Evolutionary conservation across 495 filamentous ascomycete genomes (phyloP).

Genomic region (Penicillium roqueforti): DNA sequence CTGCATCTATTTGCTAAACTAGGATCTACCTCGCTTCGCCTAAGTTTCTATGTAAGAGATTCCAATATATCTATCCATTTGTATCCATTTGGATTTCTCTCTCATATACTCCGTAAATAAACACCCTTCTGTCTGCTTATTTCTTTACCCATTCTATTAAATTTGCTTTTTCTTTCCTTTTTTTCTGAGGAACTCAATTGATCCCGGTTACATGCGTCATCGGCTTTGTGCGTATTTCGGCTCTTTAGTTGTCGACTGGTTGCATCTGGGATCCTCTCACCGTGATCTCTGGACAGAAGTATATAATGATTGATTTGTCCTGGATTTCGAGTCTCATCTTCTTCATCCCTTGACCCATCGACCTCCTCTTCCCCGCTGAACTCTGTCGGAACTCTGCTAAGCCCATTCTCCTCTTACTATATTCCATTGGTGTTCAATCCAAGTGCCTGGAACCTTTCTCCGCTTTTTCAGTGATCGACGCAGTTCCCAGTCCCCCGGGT

Average conservation of each 20-base stretch:
- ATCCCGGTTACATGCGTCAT: constrained; percentile 20
- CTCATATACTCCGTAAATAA: not conserved
- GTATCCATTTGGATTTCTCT: not conserved
- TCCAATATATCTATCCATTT: not conserved
- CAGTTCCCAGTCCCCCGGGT: constrained; percentile 23
- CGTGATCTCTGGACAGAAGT: constrained; percentile 8
- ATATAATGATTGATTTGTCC: constrained; percentile 20
- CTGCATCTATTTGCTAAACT: not conserved
- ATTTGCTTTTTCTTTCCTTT: not conserved
- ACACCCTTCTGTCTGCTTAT: not conserved
- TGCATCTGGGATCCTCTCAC: constrained; percentile 6
- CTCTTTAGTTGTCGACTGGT: constrained; percentile 13
- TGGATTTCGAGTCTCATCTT: not conserved
- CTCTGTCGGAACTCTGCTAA: not conserved
- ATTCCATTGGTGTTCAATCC: not conserved
- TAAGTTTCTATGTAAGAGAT: constrained; percentile 1
- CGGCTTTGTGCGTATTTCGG: constrained; percentile 16
- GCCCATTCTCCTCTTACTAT: not conserved
- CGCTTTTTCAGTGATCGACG: constrained; percentile 21
- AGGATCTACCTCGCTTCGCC: not conserved
- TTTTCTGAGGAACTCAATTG: constrained; percentile 1
- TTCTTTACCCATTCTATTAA: not conserved
- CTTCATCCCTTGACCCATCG: not conserved
- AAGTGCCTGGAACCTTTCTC: constrained; percentile 9
- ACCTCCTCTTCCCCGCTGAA: not conserved